Evolutionary conservation across 106 monocot genomes (phyloP), one percentile per base, ranked within the genome.

Genomic region (Dendrobium nobile): DNA sequence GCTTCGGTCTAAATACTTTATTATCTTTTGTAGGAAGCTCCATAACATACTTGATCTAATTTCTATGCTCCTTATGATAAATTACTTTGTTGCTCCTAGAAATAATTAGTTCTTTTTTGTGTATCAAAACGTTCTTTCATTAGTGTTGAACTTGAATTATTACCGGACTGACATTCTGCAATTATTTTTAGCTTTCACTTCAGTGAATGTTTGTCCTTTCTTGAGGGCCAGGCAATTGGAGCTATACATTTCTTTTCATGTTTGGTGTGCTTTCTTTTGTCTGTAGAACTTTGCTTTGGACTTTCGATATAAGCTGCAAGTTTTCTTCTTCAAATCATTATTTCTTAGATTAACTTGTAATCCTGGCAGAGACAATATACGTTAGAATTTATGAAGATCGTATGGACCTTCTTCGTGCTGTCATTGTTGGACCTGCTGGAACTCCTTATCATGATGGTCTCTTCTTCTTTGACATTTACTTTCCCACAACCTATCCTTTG

Each of bases 371-470:
- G 59, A 78, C 64, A 20, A 84, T 87, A 74, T 87, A 64, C 79
- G 84, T 87, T n/a, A 83, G 87, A 84, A 72, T 84, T 65, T 87
- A 87, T 75, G 87, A 87, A 81, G 87, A 81, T 78, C 84, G 87
- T 78, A 84, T 87, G 84, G 87, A 87, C 56, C 72, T 87, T 87
- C 78, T 87, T 19, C 80, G 87, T 77, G 87, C 87, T 77, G 77
- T 74, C 40, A 83, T 87, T 58, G 31, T 87, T 18, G 87, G 87
- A 78, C 83, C 87, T 17, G 72, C 77, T 73, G 86, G 86, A 77
- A 86, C 86, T 77, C 86, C 86, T 72, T 86, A 86, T 76, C 86
- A 86, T 55, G 86, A 86, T 79, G 86, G 86, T 43, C 86, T 86
- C 75, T 86, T 86, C 79, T 87, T 87, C 61, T 87, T 87, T 78